phyloP scores from a whole-genome alignment of 768 basidiomycete genomes.

The Suillus tomentosus region DNA sequence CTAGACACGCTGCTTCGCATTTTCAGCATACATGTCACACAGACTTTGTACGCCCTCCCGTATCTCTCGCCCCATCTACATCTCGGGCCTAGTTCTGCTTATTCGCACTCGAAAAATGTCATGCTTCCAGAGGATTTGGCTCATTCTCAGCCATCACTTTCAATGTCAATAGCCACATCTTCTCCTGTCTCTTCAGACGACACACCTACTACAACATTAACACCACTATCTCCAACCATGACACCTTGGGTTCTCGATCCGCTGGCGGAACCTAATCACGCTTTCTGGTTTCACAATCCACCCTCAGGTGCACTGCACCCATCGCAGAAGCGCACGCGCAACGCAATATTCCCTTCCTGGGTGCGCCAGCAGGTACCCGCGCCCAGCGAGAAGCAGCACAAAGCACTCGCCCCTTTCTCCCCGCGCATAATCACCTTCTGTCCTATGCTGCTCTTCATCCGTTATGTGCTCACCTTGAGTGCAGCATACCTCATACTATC shows the following conservation, averaged over 20 bases:
- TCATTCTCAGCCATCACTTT: not conserved
- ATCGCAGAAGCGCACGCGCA: not conserved
- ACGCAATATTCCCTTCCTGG: not conserved
- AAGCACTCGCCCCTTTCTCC: slow-evolving; percentile 1
- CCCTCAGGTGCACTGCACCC: not conserved
- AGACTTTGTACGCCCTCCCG: not conserved
- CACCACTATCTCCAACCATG: not conserved
- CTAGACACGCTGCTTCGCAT: slow-evolving; percentile 2
- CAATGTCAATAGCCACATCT: not conserved
- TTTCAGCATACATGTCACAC: not conserved
- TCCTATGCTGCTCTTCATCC: not conserved
- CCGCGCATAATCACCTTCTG: slow-evolving; percentile 7
- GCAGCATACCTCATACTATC: slow-evolving; percentile 7
- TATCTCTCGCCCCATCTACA: not conserved
- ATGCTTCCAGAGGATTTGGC: not conserved
- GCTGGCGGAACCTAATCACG: not conserved
- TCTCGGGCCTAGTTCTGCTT: not conserved
- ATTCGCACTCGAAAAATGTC: not conserved
- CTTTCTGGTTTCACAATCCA: slow-evolving; percentile 1
- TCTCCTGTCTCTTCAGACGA: not conserved
- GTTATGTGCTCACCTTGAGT: not conserved
- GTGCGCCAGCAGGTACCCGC: not conserved
- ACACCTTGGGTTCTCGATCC: not conserved
- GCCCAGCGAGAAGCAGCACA: not conserved
- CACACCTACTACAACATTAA: not conserved